Percentiles rank a stretch among this genome's conserved stretches.
phyloP scores from a whole-genome alignment of 768 basidiomycete genomes.

The Omphalotus guepiniiformis region DNA sequence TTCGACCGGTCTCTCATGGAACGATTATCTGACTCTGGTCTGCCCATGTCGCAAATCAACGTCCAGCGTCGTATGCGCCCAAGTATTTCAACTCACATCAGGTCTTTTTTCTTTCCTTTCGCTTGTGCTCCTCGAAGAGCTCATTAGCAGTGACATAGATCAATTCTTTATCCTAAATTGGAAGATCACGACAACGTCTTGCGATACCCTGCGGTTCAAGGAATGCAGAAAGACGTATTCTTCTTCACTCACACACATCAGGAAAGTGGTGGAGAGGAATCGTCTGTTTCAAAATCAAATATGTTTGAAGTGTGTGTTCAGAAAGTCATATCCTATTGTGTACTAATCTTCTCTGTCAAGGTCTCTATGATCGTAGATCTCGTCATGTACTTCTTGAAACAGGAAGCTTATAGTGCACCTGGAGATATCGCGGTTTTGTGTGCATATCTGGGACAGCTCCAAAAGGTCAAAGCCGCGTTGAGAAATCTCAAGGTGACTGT shows the following conservation, averaged over 20 bases:
- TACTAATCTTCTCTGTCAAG: conserved; percentile 16
- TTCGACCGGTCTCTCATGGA: conserved; percentile 80
- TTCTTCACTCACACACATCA: conserved; percentile 60
- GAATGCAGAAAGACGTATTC: conserved; percentile 60
- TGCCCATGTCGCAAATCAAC: conserved; percentile 66
- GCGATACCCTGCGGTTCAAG: conserved; percentile 52
- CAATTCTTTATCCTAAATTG: conserved; percentile 57
- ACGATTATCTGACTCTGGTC: conserved; percentile 50
- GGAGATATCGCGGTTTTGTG: conserved; percentile 46
- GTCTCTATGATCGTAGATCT: conserved; percentile 42
- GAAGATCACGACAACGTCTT: conserved; percentile 52
- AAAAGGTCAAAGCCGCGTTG: conserved; percentile 36
- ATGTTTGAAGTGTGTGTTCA: conserved; percentile 51
- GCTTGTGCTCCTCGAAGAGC: not conserved
- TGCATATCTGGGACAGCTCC: conserved; percentile 43
- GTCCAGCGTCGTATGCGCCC: conserved; percentile 78
- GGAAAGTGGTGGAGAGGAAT: conserved; percentile 57
- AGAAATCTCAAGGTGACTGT: conserved; percentile 45
- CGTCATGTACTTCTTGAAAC: conserved; percentile 40
- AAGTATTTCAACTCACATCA: conserved; percentile 54
- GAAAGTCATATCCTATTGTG: not conserved
- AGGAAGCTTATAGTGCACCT: conserved; percentile 39
- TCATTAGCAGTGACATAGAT: conserved; percentile 26
- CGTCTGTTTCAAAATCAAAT: conserved; percentile 62
- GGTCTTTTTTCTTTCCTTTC: conserved; percentile 28